Base-by-base conservation (phyloP, 306 rosid species). In the Ammopiptanthus mongolicus region DNA sequence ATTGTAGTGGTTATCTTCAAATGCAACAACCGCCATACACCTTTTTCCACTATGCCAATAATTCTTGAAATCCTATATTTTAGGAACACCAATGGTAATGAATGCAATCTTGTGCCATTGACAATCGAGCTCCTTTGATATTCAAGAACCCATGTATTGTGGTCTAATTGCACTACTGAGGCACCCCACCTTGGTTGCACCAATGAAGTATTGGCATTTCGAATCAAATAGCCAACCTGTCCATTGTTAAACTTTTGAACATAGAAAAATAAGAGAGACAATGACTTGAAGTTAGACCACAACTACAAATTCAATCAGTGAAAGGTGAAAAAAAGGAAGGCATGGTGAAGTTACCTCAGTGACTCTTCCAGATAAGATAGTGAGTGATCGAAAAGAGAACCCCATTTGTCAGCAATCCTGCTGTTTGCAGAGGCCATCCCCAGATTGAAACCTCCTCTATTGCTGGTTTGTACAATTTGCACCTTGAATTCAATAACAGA, bases 381-480 rank as follows among this genome's bases (percentile, higher is more conserved):
- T 82, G 78, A 87, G 82, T 23, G 93, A 75, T 63, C 88, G 78
- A 13, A 44, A 64, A 51, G 99, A 92, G 74, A 87, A 77, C n/a
- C 3, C 90, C 90, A 18, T 81, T 78, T 14, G 83, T 82, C 62
- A 92, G 90, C 81, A 95, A 76, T 41, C 99, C 99, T 25, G 97
- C 91, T 2, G 99, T 92, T 84, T 92, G 99, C 82, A 91, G 62
- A 39, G 99, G 97, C 97, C 99, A 95, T 12, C 97, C 99, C 99
- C 97, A 92, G 6, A 92, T 65, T 76, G 90, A n/a, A 64, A 95
- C 87, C 83, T 91, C 86, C 81, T 92, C 97, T 5, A 57, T 77
- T 55, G 86, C 87, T 56, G 99, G 86, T 82, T 92, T 88, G 86
- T 79, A 86, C 84, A 95, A 39, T 67, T 77, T 88, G 71, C 97